A percentile compares a stretch with the other conserved stretches of the same genome.
These are phyloP conservation scores for Mariannaea sp. DNA, from an alignment of 2,329 filamentous ascomycete species.

Conservation along the genomic window DNA sequence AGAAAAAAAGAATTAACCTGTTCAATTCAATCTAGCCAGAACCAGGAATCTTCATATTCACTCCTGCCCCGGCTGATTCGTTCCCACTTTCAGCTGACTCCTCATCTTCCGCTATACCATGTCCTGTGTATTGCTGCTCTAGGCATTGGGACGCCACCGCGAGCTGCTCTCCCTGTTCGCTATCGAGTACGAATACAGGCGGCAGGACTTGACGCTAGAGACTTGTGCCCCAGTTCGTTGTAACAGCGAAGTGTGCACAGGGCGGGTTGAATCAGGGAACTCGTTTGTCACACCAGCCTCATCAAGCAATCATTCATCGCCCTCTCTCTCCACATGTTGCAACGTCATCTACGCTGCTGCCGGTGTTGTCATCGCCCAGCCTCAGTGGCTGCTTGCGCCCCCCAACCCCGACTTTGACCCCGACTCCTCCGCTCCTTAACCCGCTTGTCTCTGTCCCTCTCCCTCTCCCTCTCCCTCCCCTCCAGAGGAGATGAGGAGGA, in stretches of 20 bases:
- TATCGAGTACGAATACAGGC: neutral
- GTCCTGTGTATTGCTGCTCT: constrained; percentile 7
- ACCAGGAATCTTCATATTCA: neutral
- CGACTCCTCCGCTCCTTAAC: constrained; percentile 13
- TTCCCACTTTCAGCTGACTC: constrained; percentile 18
- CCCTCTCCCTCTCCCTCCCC: too few relatives aligned
- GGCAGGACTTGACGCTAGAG: constrained; percentile 24
- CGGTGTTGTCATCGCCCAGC: constrained; percentile 16
- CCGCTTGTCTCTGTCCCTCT: constrained; percentile 1
- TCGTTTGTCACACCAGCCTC: constrained; percentile 30
- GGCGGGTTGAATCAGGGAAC: constrained; percentile 24
- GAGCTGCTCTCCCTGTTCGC: constrained; percentile 2
- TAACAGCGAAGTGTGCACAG: constrained; percentile 7
- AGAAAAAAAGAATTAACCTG: constrained; percentile 2
- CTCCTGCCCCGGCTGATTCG: constrained; percentile 1
- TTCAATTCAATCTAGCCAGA: neutral
- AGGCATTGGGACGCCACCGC: constrained; percentile 1
- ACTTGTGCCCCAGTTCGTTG: constrained; percentile 1
- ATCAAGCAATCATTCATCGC: constrained; percentile 21
- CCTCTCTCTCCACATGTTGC: constrained; percentile 20
- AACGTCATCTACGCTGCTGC: constrained; percentile 27
- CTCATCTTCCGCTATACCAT: constrained; percentile 1
- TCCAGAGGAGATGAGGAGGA: too few relatives aligned
- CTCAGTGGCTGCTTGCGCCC: neutral
- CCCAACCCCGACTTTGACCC: constrained; percentile 8